These are phyloP conservation scores for Hygrophoropsis aurantiaca DNA, from an alignment of 768 basidiomycete genomes.

Conservation along the genomic window DNA sequence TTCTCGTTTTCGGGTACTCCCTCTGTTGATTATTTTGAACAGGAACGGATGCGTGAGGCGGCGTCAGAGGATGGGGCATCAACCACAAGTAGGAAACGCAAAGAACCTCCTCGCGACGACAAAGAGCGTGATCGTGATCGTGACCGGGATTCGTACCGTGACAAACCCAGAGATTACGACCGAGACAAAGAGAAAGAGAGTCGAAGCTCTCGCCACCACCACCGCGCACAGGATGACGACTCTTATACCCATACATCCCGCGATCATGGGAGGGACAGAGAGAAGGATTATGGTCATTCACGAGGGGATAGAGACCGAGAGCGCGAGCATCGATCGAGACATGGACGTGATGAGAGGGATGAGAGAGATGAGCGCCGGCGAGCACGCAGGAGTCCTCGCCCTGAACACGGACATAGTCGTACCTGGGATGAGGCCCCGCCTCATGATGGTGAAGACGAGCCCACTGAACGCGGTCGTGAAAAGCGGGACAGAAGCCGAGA, in stretches of 20 bases:
- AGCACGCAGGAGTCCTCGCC: constrained; percentile 38
- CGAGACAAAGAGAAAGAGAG: constrained; percentile 29
- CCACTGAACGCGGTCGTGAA: constrained; percentile 24
- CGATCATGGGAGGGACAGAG: constrained; percentile 37
- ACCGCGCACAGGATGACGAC: constrained; percentile 23
- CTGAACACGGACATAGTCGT: constrained; percentile 37
- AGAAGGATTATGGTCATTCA: constrained; percentile 36
- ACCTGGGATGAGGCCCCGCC: constrained; percentile 52
- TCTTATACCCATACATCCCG: constrained; percentile 29
- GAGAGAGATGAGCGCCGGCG: constrained; percentile 47
- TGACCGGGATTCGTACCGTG: constrained; percentile 35
- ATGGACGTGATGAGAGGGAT: constrained; percentile 55
- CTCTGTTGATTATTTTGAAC: constrained; percentile 1
- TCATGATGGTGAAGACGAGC: constrained; percentile 41
- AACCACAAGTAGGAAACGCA: constrained; percentile 76
- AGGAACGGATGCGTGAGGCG: constrained; percentile 77
- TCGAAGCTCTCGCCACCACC: constrained; percentile 9
- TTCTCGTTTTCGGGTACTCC: constrained; percentile 6
- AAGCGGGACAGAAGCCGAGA: constrained; percentile 51
- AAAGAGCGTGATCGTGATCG: constrained; percentile 49
- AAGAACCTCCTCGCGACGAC: constrained; percentile 61
- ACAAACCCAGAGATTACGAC: constrained; percentile 31
- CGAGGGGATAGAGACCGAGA: constrained; percentile 40
- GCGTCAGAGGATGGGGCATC: constrained; percentile 84
- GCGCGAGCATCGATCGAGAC: constrained; percentile 45